Base-by-base conservation (phyloP, 768 basidiomycete genomes). In the Lactarius evosmus region DNA sequence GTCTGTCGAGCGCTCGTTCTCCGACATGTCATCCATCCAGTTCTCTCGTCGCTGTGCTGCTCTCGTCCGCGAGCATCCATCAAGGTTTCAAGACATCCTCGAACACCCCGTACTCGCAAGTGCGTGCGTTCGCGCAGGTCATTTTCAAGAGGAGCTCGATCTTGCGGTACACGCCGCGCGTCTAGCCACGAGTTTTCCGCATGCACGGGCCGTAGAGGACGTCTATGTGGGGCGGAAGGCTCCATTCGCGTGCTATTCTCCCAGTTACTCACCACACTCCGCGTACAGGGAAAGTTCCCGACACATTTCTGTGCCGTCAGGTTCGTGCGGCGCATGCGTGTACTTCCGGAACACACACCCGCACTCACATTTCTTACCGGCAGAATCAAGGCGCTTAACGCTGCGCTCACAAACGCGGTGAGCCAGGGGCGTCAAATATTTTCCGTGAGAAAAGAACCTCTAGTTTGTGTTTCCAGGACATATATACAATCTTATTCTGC, bases 31-130 rank as follows among this genome's bases (percentile, higher is more conserved):
- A 53, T 73, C 79, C 25, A 83, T 95, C n/a, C 83, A n/a, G 57
- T 78, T 80, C 54, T 87, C 91, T 56, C 82, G 95, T 40, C 80
- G 83, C 63, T 87, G 88, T 67, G 92, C 87, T 0, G 80, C 85
- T 34, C 79, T 91, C 56, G 92, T 98, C n/a, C 84, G 94, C 63
- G 95, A 98, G 70, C 91, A 96, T 70, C 90, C 94, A 71, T 93
- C 96, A 74, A 95, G 95, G 74, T 83, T 98, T 64, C 83, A 90
- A 67, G 95, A 98, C 74, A 76, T 98, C 38, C 84, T 99, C 62
- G 95, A 97, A 69, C 83, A 95, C 54, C 94, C 96, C 11, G 79
- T 90, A 56, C 82, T 99, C 34, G 89, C 97, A 71, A 93, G 96
- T 72, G 92, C 93, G 1, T 98, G 94, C 72, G 90, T 97, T 16